Conservation (phyloP, 805 yeast genomes). For the Yamadazyma ubonensis region DNA sequence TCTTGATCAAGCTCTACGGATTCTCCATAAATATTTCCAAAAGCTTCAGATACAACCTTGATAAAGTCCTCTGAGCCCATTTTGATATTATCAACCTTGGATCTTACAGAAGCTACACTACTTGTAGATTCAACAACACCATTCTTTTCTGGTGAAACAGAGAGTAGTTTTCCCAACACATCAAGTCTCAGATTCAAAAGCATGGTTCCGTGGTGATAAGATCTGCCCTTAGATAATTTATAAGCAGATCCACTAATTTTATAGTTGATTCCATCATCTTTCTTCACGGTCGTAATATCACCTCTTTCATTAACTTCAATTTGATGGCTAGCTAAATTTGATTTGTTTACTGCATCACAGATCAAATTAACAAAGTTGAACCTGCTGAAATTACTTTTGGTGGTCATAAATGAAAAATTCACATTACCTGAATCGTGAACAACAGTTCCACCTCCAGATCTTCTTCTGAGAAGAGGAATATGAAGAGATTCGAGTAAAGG, state of each 20-base stretch:
- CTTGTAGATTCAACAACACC: conserved; percentile 49
- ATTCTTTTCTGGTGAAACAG: conserved; percentile 39
- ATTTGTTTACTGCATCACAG: conserved; percentile 25
- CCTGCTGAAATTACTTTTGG: conserved; percentile 64
- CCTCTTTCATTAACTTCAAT: conserved; percentile 70
- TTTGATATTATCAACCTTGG: conserved; percentile 71
- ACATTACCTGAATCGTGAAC: conserved; percentile 90
- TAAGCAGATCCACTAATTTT: conserved; percentile 94
- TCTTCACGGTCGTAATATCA: conserved; percentile 57
- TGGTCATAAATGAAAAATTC: conserved; percentile 78
- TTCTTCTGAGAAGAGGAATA: conserved; percentile 72
- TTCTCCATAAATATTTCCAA: conserved; percentile 30
- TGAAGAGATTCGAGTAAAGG: conserved; percentile 46
- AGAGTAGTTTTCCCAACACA: conserved; percentile 58
- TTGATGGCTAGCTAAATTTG: conserved; percentile 14
- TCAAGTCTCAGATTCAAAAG: conserved; percentile 63
- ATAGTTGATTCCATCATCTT: conserved; percentile 23
- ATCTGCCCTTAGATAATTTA: conserved; percentile 74
- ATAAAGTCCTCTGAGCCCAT: conserved; percentile 48
- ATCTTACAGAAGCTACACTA: conserved; percentile 70
- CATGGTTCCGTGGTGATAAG: conserved; percentile 98
- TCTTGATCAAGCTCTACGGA: conserved; percentile 13
- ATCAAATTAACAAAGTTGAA: conserved; percentile 52
- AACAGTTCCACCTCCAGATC: conserved; percentile 96
- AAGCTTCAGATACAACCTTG: conserved; percentile 41